Conservation (phyloP, 192 early-diverging fungal genomes). For the Entomortierella parvispora region DNA sequence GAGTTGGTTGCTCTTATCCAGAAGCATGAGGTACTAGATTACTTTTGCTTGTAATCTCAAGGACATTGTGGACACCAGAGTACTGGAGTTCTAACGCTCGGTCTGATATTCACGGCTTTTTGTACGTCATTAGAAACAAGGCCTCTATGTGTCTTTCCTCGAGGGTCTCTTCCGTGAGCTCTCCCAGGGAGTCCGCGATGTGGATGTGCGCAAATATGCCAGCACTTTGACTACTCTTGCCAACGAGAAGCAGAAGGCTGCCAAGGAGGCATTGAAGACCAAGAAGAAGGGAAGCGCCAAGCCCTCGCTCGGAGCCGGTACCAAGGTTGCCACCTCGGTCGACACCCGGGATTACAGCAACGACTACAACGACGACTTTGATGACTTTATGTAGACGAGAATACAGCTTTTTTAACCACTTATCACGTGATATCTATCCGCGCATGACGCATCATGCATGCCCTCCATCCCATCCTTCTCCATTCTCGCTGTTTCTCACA, state of each 20-base stretch:
- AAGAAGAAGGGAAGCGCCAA: slow-evolving; percentile 72
- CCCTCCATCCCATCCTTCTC: background rate
- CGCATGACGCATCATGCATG: background rate
- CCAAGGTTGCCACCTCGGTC: slow-evolving; percentile 56
- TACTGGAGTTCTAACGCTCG: background rate
- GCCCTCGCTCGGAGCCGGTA: slow-evolving; percentile 41
- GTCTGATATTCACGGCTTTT: background rate
- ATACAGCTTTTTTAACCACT: too few relatives aligned
- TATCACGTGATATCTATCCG: too few relatives aligned
- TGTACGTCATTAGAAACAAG: slow-evolving; percentile 51
- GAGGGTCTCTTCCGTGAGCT: slow-evolving; percentile 75
- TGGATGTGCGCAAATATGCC: slow-evolving; percentile 70
- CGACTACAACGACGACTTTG: slow-evolving; percentile 60
- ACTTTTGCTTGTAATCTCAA: background rate
- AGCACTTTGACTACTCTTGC: slow-evolving; percentile 72
- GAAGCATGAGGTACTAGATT: slow-evolving; percentile 57
- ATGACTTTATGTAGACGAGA: slow-evolving; percentile 66
- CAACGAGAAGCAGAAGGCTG: slow-evolving; percentile 78
- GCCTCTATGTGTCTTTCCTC: slow-evolving; percentile 66
- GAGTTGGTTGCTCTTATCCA: slow-evolving; percentile 70
- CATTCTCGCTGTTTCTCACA: slow-evolving; percentile 1
- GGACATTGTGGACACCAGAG: too few relatives aligned
- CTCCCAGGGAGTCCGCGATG: slow-evolving; percentile 62
- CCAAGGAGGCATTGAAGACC: slow-evolving; percentile 68
- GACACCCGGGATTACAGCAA: slow-evolving; percentile 64